Base-by-base conservation (phyloP, 2,329 filamentous ascomycete species). In the Aspergillus fischeri region DNA sequence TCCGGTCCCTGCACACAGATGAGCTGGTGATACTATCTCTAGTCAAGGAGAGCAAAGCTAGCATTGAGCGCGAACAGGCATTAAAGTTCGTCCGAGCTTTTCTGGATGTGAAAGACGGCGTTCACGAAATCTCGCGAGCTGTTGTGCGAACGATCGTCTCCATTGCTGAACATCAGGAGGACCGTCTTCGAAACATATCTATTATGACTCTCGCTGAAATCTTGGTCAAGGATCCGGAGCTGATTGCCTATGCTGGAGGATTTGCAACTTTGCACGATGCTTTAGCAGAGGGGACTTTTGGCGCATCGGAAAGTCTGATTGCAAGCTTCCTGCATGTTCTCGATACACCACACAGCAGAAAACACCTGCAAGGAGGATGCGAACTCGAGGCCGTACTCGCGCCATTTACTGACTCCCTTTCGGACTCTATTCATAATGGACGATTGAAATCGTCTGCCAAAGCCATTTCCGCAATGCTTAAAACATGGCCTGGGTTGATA, bases 1-100 rank as follows among this genome's bases (percentile, higher is more conserved):
- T 99, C 60, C 86, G 93, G 55, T 83, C 83, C 14, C 79, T 97
- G 21, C 92, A 97, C 64, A 97, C 92, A 0, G 95, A 99, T 72
- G 93, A 91, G 66, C 80, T 97, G 21, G 92, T 97, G 28, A 91
- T 96, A 42, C 81, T 93, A 67, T 97, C 94, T 0, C 79, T 99
- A 35, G 91, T 95, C 63, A 97, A 97, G 71, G 94, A 97, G 72
- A 89, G 90, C 69, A 97, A 97, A 73, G 91, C 93, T n/a, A 92
- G 93, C 65, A 90, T 99, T 20, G 94, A 99, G 77, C 85, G 95
- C 54, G 94, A 99, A 73, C 94, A 99, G 75, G 94, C 94, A 11
- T 80, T 99, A 67, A 99, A 99, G 72, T 97, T 99, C 71, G 88
- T 97, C 27, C 86, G 94, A 58, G 91, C 92, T 9, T 99, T 99